Evolutionary conservation across 2,329 filamentous ascomycete species (phyloP).

Genomic region (Beauveria pseudobassiana): DNA sequence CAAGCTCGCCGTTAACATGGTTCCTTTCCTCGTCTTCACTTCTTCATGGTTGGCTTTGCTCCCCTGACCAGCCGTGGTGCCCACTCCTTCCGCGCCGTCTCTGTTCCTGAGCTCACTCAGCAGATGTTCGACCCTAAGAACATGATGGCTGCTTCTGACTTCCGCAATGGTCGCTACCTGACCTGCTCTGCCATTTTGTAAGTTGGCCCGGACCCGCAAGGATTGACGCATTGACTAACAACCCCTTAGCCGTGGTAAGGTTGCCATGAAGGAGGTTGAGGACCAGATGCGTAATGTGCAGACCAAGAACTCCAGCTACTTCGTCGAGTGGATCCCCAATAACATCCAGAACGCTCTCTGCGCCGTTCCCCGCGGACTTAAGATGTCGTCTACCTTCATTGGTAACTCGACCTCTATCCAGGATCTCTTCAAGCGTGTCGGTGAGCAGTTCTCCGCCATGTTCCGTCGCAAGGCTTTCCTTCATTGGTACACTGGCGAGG

Average conservation of each 20-base stretch:
- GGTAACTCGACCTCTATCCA: constrained; percentile 99
- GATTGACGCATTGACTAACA: constrained; percentile 11
- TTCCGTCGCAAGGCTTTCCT: constrained; percentile 99
- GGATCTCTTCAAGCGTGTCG: constrained; percentile 99
- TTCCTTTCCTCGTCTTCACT: constrained; percentile 99
- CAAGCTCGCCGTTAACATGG: constrained; percentile 99
- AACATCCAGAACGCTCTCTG: constrained; percentile 99
- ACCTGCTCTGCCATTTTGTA: constrained; percentile 98
- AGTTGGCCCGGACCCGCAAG: constrained; percentile 29
- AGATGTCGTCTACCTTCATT: constrained; percentile 99
- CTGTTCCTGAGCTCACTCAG: constrained; percentile 96
- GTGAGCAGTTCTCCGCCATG: constrained; percentile 99
- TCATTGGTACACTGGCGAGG: constrained; percentile 99
- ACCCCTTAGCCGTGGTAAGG: constrained; percentile 74
- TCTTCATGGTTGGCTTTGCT: constrained; percentile 99
- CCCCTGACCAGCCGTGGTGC: constrained; percentile 83
- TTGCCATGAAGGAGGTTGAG: constrained; percentile 99
- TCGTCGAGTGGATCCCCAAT: constrained; percentile 99
- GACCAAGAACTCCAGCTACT: constrained; percentile 99
- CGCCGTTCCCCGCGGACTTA: constrained; percentile 94
- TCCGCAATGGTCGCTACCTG: constrained; percentile 99
- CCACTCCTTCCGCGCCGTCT: constrained; percentile 94
- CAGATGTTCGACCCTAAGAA: constrained; percentile 99
- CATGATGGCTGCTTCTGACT: constrained; percentile 99
- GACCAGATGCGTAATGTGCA: constrained; percentile 99